Conservation (phyloP, 2,329 filamentous ascomycete species). For the Colletotrichum sp. region DNA sequence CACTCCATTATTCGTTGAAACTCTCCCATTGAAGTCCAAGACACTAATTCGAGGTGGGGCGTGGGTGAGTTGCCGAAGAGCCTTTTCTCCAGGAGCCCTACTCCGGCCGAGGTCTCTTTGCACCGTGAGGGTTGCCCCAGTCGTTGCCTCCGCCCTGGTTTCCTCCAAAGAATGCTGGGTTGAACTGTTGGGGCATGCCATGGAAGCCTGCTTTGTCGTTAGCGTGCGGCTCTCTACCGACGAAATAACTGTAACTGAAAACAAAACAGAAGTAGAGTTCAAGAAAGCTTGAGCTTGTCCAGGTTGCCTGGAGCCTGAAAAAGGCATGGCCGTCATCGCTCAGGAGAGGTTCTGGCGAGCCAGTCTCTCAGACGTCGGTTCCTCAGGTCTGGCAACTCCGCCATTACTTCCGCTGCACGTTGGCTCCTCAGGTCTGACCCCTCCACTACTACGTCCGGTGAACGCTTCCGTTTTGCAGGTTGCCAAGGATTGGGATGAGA, state of each 20-base stretch:
- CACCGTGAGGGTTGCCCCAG: constrained; percentile 81
- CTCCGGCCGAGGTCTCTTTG: constrained; percentile 80
- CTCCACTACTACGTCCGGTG: background rate
- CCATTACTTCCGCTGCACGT: background rate
- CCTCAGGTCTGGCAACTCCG: background rate
- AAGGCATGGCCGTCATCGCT: background rate
- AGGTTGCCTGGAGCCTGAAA: background rate
- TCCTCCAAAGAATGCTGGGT: constrained; percentile 72
- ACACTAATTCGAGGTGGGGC: background rate
- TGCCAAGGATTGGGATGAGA: background rate
- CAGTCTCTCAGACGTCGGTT: background rate
- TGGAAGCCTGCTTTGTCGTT: constrained; percentile 60
- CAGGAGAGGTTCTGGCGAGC: background rate
- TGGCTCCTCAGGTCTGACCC: background rate
- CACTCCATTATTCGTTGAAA: background rate
- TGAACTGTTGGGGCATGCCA: constrained; percentile 74
- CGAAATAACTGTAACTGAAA: background rate
- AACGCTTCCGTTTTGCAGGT: background rate
- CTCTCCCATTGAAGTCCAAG: background rate
- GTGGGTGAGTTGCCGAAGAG: background rate
- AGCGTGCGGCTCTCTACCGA: constrained; percentile 14
- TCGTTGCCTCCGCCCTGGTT: constrained; percentile 59
- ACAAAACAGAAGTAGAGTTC: background rate
- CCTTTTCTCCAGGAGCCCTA: constrained; percentile 31
- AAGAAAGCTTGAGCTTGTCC: background rate